Evolutionary conservation across 2,329 filamentous ascomycete genomes (phyloP).

Genomic region (Beauveria australis): DNA sequence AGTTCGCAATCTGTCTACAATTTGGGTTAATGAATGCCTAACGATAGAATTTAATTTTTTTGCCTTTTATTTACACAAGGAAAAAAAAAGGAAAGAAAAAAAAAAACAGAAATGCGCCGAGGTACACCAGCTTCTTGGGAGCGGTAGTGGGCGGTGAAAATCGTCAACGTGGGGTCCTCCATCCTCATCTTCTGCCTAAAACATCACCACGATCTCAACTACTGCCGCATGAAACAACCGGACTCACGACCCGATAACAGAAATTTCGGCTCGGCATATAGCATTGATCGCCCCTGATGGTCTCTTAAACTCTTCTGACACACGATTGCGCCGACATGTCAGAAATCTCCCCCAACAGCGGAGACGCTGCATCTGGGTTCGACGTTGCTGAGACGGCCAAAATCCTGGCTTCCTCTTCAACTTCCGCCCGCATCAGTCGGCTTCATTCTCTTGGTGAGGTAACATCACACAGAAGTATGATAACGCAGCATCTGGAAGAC

Average conservation of each 20-base stretch:
- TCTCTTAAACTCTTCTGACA: neutral
- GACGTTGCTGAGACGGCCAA: slow-evolving; percentile 42
- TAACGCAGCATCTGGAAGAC: neutral
- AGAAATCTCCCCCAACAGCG: slow-evolving; percentile 35
- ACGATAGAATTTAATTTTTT: neutral
- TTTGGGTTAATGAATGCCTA: neutral
- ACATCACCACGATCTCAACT: slow-evolving; percentile 5
- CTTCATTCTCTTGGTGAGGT: slow-evolving; percentile 50
- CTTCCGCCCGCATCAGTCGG: slow-evolving; percentile 43
- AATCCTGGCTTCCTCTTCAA: slow-evolving; percentile 55
- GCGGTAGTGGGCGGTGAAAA: slow-evolving; percentile 11
- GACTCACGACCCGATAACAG: neutral
- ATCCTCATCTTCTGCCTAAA: slow-evolving; percentile 10
- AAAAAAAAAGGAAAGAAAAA: too few species aligned
- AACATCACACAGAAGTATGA: slow-evolving; percentile 45
- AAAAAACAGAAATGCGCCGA: neutral
- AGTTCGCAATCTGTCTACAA: neutral
- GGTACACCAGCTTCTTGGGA: neutral
- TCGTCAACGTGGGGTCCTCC: slow-evolving; percentile 9
- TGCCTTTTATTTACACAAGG: neutral
- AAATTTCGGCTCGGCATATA: neutral
- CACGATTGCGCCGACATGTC: slow-evolving; percentile 23
- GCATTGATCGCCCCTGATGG: slow-evolving; percentile 9
- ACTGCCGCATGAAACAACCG: neutral
- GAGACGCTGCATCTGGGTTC: slow-evolving; percentile 30